These are phyloP conservation scores for Primulina huaijiensis DNA, from an alignment of 257 asterid species.

Conservation along the genomic window DNA sequence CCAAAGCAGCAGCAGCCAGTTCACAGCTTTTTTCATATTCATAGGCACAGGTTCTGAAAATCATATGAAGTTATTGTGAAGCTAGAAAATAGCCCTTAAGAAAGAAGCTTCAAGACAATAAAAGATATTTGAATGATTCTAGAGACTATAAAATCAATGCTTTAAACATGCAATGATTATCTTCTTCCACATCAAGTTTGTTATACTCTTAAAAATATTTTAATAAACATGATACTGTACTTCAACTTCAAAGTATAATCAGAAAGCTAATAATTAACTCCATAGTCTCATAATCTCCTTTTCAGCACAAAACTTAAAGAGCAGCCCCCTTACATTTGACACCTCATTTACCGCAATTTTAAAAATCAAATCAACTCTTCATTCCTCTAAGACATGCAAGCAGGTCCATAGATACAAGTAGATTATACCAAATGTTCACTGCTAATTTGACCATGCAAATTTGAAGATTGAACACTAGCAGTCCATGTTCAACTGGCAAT, in stretches of 20 bases:
- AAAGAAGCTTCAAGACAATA: constrained; percentile 17
- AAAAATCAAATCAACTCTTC: constrained; percentile 6
- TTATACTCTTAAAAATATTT: background rate
- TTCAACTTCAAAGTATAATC: constrained; percentile 11
- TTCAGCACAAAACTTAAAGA: background rate
- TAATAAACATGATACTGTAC: background rate
- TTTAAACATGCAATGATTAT: constrained; percentile 5
- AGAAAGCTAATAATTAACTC: background rate
- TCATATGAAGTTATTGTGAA: constrained; percentile 27
- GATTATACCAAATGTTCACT: background rate
- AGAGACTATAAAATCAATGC: constrained; percentile 12
- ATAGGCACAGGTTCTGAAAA: constrained; percentile 71
- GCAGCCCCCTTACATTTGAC: background rate
- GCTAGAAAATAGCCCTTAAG: constrained; percentile 21
- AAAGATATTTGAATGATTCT: constrained; percentile 9
- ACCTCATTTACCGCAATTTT: background rate
- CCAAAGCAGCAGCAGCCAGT: constrained; percentile 81
- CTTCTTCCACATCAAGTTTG: background rate
- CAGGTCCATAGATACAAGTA: background rate
- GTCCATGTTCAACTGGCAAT: background rate
- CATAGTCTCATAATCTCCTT: background rate
- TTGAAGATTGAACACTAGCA: background rate
- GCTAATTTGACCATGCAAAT: background rate
- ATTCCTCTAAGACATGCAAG: constrained; percentile 11
- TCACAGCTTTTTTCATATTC: constrained; percentile 69